Conservation (phyloP, 2,329 filamentous ascomycete genomes). For the Macrophomina tecta region DNA sequence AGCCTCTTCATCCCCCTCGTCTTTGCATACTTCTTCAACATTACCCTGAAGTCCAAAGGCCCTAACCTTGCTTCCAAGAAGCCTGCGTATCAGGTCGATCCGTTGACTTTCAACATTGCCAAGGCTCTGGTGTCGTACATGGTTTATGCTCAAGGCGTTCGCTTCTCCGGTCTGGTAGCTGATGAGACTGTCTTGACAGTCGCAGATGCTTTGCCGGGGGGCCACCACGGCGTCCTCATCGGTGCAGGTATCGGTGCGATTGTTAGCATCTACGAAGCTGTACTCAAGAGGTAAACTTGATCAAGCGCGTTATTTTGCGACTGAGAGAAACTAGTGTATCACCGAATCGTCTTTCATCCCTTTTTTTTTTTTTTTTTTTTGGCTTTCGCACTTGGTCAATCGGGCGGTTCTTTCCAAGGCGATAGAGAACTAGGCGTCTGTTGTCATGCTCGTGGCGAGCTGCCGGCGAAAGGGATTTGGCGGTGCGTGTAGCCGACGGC, state of each 20-base stretch:
- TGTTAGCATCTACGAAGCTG: conserved; percentile 77
- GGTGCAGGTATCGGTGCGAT: conserved; percentile 72
- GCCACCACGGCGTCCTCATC: conserved; percentile 72
- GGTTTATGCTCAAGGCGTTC: conserved; percentile 68
- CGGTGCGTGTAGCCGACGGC: conserved; percentile 27
- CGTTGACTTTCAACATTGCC: conserved; percentile 85
- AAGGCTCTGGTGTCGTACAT: conserved; percentile 84
- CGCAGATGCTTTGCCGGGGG: conserved; percentile 71
- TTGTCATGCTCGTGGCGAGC: conserved; percentile 16
- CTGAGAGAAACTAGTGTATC: neutral
- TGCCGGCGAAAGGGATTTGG: neutral
- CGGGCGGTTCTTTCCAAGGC: conserved; percentile 10
- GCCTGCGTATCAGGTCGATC: conserved; percentile 72
- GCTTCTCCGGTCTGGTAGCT: conserved; percentile 67
- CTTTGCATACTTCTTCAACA: conserved; percentile 88
- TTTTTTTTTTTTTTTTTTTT: conserved; percentile 10
- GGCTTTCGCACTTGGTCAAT: conserved; percentile 10
- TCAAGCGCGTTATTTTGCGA: neutral
- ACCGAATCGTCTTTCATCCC: neutral
- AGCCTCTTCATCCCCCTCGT: conserved; percentile 72
- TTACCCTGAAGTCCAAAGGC: conserved; percentile 62
- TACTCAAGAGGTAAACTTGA: conserved; percentile 62
- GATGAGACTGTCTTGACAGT: conserved; percentile 67
- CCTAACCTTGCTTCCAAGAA: conserved; percentile 34
- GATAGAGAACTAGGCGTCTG: conserved; percentile 15